A percentile compares a stretch with the other conserved stretches of the same genome.
Evolutionary conservation across 2,329 filamentous ascomycete genomes (phyloP).

Genomic region (Fusarium siculi): DNA sequence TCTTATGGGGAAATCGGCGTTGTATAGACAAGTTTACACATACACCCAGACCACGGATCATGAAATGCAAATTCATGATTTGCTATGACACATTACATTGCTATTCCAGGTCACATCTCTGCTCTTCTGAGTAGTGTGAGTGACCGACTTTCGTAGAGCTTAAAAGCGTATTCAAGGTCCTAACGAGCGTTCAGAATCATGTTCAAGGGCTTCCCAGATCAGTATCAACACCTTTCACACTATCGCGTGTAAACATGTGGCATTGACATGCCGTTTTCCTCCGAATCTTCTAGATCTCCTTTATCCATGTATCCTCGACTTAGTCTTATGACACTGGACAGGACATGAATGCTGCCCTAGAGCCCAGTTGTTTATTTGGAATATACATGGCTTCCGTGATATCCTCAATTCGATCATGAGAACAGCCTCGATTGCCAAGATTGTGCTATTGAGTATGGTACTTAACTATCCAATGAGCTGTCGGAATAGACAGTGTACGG

Average conservation of each 20-base stretch:
- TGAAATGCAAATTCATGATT: not conserved
- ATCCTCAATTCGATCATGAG: too few relatives aligned
- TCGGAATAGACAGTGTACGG: not conserved
- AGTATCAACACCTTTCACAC: not conserved
- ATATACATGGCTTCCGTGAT: not conserved
- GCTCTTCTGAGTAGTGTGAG: not conserved
- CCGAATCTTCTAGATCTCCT: not conserved
- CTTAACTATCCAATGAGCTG: not conserved
- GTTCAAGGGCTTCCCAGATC: not conserved
- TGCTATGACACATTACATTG: not conserved
- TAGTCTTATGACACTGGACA: not conserved
- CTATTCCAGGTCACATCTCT: not conserved
- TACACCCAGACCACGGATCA: not conserved
- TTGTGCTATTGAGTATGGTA: not conserved
- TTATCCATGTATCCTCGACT: too few relatives aligned
- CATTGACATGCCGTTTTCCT: not conserved
- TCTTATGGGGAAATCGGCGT: slow-evolving; percentile 17
- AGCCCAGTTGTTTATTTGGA: not conserved
- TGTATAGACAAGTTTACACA: slow-evolving; percentile 12
- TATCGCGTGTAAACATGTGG: not conserved
- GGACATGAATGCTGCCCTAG: not conserved
- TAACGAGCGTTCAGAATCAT: not conserved
- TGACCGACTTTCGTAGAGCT: too few relatives aligned
- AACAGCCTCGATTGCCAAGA: not conserved
- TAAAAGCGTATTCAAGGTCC: not conserved